Conservation (phyloP, 2,329 filamentous ascomycete species). For the Tolypocladium album region DNA sequence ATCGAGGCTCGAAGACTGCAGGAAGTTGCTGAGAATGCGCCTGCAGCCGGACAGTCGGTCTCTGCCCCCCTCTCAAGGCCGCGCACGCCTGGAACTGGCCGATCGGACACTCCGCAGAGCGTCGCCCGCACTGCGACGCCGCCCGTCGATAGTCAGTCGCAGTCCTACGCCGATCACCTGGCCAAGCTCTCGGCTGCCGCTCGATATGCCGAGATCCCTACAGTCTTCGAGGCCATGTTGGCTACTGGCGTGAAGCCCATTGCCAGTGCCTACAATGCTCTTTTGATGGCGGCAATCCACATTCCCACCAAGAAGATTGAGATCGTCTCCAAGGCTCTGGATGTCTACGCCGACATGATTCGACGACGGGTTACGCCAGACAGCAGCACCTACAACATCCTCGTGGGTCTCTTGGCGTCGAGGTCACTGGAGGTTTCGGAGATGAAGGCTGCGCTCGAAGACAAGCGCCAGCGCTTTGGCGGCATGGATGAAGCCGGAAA, state of each 20-base stretch:
- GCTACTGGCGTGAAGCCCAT: constrained; percentile 72
- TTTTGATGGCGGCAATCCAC: constrained; percentile 75
- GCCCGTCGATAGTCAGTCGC: constrained; percentile 51
- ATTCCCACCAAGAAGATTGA: constrained; percentile 71
- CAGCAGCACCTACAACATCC: constrained; percentile 74
- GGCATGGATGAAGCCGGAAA: constrained; percentile 74
- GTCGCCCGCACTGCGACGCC: constrained; percentile 48
- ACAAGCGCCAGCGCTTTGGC: constrained; percentile 75
- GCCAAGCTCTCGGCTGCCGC: constrained; percentile 59
- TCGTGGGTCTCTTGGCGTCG: constrained; percentile 72
- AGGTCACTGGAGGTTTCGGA: constrained; percentile 70
- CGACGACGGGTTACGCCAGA: constrained; percentile 73
- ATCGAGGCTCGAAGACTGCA: constrained; percentile 44
- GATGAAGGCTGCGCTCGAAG: constrained; percentile 63
- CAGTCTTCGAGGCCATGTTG: constrained; percentile 84
- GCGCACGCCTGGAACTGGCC: constrained; percentile 29
- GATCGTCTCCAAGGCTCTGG: constrained; percentile 80
- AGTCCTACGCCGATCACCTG: constrained; percentile 69
- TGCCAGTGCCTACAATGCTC: constrained; percentile 80
- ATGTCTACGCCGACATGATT: constrained; percentile 96
- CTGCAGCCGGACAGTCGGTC: constrained; percentile 22
- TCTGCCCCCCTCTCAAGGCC: constrained; percentile 29
- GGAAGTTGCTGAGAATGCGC: constrained; percentile 32
- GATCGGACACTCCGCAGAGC: constrained; percentile 31
- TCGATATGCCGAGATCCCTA: constrained; percentile 79